Base-by-base conservation (phyloP, 1,284 basidiomycete genomes). In the Chiua sp. region DNA sequence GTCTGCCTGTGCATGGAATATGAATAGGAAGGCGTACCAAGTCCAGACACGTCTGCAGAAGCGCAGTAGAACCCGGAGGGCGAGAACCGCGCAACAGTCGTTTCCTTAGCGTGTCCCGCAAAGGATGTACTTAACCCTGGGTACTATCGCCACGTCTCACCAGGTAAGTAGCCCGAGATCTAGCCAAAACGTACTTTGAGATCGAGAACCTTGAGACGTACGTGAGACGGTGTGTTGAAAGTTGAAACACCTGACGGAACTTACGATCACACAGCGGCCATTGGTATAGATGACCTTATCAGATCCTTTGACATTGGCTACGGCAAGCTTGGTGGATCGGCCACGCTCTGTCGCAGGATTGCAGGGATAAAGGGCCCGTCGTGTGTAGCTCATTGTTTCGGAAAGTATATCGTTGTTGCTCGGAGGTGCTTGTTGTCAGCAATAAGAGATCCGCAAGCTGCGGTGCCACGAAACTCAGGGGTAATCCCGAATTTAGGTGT, bases 1-100 rank as follows among this genome's bases (percentile, higher is more conserved):
- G 10, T 20, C 12, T 26, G 50, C 15, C 13, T 13, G 26, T 47
- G 7, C n/a, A 11, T 15, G 18, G 16, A 13, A 50, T 15, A 28
- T 20, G 47, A 44, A 55, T 44, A 16, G 51, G 22, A 30, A 35
- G 1, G 59, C 83, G 62, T 63, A 92, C 92, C 91, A 59, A 87
- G 92, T 50, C 95, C 95, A 28, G 81, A 79, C 1, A 81, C 77
- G 72, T 98, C 96, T 28, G 86, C 96, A 15, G 94, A 97, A 4
- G 98, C 97, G 69, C 92, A 94, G 77, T 98, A 98, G 78, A 90
- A 98, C 22, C 96, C 97, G 1, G 94, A 93, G 0, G 96, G 96
- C 0, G 95, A 96, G 74, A 98, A 88, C 42, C 93, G 87, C 8
- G 96, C 96, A 16, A 97, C 94, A 2, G 93, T 96, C 7, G 93